phyloP scores from a whole-genome alignment of 306 rosid genomes.

The Lagenaria siceraria region DNA sequence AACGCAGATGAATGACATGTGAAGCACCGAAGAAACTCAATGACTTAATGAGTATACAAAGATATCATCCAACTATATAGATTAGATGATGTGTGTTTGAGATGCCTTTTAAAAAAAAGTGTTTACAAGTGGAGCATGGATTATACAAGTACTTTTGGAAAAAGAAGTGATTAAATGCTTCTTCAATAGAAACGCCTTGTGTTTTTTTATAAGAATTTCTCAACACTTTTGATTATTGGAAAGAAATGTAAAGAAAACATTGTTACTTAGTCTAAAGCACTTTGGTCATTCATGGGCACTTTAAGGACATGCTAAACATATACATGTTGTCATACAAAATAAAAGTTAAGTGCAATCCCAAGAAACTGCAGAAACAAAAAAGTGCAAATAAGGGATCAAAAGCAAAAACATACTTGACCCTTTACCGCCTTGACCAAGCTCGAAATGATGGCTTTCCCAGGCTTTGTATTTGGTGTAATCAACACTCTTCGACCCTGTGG shows the following conservation, averaged over 20 bases:
- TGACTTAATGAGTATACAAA: background rate
- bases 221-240: background rate
- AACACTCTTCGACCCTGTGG: conserved; percentile 72
- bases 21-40: background rate
- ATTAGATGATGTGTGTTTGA: background rate
- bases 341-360: background rate
- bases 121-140: background rate
- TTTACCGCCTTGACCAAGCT: conserved; percentile 60
- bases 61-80: background rate
- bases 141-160: background rate
- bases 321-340: background rate
- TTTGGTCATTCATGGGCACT: background rate
- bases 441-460: conserved; percentile 60
- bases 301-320: background rate
- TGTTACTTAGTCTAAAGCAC: too few species aligned
- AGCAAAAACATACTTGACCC: conserved; percentile 47
- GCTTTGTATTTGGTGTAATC: conserved; percentile 74
- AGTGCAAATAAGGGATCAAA: background rate
- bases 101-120: background rate
- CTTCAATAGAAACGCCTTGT: background rate
- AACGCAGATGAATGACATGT: background rate
- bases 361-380: background rate
- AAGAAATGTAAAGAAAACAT: background rate
- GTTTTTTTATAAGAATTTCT: background rate
- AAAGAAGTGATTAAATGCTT: background rate